Evolutionary conservation across 2,329 filamentous ascomycete species (phyloP).

Genomic region (Sclerotinia spermophila): DNA sequence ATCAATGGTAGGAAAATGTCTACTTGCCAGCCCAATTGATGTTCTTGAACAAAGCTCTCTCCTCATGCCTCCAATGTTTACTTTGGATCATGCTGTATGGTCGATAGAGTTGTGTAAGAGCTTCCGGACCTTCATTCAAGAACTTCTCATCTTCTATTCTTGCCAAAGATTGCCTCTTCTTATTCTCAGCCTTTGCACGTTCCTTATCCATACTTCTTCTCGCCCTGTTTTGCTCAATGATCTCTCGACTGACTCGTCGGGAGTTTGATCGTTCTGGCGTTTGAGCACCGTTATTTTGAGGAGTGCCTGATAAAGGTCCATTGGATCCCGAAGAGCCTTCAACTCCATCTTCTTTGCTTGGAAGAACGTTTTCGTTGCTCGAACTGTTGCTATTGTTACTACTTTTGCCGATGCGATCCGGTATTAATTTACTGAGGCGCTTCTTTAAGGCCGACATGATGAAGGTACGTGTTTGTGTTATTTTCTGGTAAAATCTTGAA

Average conservation of each 20-base stretch:
- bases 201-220: slow-evolving; percentile 32
- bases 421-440: slow-evolving; percentile 30
- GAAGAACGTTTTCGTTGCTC: slow-evolving; percentile 16
- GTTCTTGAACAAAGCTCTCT: slow-evolving; percentile 35
- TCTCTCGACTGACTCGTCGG: slow-evolving; percentile 28
- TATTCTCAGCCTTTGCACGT: slow-evolving; percentile 29
- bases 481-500: not conserved
- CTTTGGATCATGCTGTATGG: slow-evolving; percentile 38
- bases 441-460: slow-evolving; percentile 36
- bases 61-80: slow-evolving; percentile 34
- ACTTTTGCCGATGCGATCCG: slow-evolving; percentile 15
- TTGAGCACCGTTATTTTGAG: slow-evolving; percentile 16
- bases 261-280: slow-evolving; percentile 22
- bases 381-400: slow-evolving; percentile 18
- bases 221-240: slow-evolving; percentile 26
- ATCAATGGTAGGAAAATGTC: no score
- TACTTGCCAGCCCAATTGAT: slow-evolving; percentile 33
- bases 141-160: slow-evolving; percentile 35
- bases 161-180: slow-evolving; percentile 32
- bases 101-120: slow-evolving; percentile 34
- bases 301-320: not conserved
- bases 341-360: slow-evolving; percentile 20
- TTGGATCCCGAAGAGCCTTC: not conserved
- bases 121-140: slow-evolving; percentile 31
- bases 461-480: not conserved